These are phyloP conservation scores for Podospora pseudopauciseta DNA, from an alignment of 495 filamentous ascomycete species.

Conservation along the genomic window DNA sequence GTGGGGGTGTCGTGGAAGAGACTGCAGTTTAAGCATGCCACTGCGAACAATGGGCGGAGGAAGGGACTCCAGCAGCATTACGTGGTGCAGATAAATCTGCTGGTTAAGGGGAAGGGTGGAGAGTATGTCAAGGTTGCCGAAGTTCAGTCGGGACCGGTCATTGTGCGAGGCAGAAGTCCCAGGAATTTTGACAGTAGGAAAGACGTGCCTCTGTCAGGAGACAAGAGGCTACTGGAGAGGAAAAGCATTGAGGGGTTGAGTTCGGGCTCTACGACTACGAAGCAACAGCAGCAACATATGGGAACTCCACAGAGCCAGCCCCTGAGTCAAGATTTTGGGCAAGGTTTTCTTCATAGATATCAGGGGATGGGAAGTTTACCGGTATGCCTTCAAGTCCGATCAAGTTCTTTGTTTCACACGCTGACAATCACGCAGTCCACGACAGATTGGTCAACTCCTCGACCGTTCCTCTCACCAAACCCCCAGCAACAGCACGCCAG, in stretches of 20 bases:
- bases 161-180: conserved; percentile 65
- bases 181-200: conserved; percentile 66
- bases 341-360: conserved; percentile 35
- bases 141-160: conserved; percentile 61
- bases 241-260: conserved; percentile 4
- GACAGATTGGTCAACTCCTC: conserved; percentile 27
- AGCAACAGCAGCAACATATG: conserved; percentile 13
- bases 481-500: conserved; percentile 20
- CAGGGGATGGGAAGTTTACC: conserved; percentile 32
- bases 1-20: conserved; percentile 86
- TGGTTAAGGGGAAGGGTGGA: conserved; percentile 58
- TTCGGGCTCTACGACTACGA: neutral
- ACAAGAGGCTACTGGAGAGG: conserved; percentile 35
- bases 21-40: conserved; percentile 87
- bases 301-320: conserved; percentile 8
- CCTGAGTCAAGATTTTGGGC: conserved; percentile 25
- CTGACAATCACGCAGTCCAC: neutral
- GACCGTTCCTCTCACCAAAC: conserved; percentile 18
- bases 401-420: neutral
- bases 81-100: conserved; percentile 59
- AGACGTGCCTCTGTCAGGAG: conserved; percentile 59
- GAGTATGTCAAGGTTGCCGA: conserved; percentile 57
- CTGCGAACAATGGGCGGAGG: conserved; percentile 74
- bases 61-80: conserved; percentile 72
- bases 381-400: conserved; percentile 17